Evolutionary conservation across 2,329 filamentous ascomycete species (phyloP).

Genomic region (Colletotrichum sp.): DNA sequence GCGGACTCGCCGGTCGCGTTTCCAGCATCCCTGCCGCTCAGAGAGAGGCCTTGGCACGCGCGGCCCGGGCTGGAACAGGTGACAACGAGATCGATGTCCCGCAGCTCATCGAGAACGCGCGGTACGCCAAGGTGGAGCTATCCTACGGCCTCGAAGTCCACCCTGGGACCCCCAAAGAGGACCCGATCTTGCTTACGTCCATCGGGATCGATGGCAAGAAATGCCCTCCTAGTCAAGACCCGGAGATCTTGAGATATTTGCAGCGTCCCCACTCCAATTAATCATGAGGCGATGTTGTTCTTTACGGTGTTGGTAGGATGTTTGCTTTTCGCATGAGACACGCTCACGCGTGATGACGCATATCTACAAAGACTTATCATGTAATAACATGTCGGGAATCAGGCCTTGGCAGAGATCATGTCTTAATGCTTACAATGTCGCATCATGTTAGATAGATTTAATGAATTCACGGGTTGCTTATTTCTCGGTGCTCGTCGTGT

Average conservation of each 20-base stretch:
- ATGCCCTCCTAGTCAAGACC: constrained; percentile 46
- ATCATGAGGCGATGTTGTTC: not conserved
- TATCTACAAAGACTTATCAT: not conserved
- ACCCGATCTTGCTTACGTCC: constrained; percentile 37
- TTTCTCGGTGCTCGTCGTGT: not conserved
- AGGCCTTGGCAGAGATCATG: not conserved
- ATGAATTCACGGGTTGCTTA: not conserved
- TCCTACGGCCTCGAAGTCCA: constrained; percentile 39
- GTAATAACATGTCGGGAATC: not conserved
- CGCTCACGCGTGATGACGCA: not conserved
- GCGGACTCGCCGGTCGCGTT: constrained; percentile 14
- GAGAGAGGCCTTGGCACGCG: constrained; percentile 20
- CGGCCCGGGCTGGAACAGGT: not conserved
- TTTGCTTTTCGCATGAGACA: not conserved
- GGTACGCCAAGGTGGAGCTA: constrained; percentile 7
- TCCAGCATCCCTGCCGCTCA: constrained; percentile 26
- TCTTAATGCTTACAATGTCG: not conserved
- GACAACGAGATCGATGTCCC: constrained; percentile 20
- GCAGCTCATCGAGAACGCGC: constrained; percentile 11
- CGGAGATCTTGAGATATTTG: constrained; percentile 28
- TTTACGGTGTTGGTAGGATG: not conserved
- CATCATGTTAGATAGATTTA: not conserved
- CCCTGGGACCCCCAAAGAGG: constrained; percentile 42
- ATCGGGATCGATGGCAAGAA: constrained; percentile 26
- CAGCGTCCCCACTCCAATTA: not conserved